A percentile compares a stretch with the other conserved stretches of the same genome.
Evolutionary conservation across 257 asterid species (phyloP).

Genomic region (Osmanthus fragrans): DNA sequence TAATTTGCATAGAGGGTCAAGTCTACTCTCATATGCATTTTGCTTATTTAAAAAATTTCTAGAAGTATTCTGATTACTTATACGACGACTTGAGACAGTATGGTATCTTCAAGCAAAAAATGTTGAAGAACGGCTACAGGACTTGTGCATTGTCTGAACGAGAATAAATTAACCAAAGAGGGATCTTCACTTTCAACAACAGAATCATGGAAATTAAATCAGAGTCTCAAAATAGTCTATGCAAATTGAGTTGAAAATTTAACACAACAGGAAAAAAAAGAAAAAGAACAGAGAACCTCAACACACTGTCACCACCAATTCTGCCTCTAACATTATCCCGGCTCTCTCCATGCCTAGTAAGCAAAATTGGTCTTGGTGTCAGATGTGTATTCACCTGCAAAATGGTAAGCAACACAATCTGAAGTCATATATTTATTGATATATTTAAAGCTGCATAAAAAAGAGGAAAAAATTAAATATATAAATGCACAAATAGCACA

Average conservation of each 20-base stretch:
- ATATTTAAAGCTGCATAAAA: background rate
- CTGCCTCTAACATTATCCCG: conserved; percentile 91
- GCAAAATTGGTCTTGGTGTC: conserved; percentile 97
- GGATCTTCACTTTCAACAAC: background rate
- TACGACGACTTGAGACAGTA: background rate
- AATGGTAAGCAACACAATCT: conserved; percentile 15
- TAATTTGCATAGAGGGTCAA: background rate
- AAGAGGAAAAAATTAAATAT: background rate
- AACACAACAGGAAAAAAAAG: background rate
- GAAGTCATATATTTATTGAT: conserved; percentile 16
- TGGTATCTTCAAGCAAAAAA: background rate
- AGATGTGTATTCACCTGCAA: conserved; percentile 95
- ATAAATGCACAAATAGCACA: background rate
- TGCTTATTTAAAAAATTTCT: background rate
- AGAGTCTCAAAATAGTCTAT: background rate
- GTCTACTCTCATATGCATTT: background rate
- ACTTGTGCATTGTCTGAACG: background rate
- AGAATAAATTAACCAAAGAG: background rate
- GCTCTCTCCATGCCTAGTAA: conserved; percentile 99
- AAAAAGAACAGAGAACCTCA: conserved; percentile 54
- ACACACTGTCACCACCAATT: conserved; percentile 92
- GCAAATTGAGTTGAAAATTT: background rate
- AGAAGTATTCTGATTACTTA: conserved; percentile 6
- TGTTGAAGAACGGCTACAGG: conserved; percentile 13
- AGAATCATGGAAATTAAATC: background rate